A percentile compares a stretch with the other conserved stretches of the same genome.
These are phyloP conservation scores for Ceratobasidium sp. DNA, from an alignment of 1,284 basidiomycete species.

Conservation along the genomic window DNA sequence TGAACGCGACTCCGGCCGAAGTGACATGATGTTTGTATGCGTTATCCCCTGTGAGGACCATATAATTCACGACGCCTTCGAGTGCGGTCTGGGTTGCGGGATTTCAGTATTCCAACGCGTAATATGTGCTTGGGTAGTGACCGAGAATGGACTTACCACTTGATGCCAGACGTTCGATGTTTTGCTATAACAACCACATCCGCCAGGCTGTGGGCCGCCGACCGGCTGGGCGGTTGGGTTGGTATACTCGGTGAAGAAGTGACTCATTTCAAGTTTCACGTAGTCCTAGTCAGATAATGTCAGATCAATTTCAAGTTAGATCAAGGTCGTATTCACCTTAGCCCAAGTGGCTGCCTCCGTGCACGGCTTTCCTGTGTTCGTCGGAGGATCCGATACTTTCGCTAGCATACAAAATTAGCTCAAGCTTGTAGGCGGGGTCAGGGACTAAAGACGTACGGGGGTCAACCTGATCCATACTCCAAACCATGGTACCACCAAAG, in stretches of 20 bases:
- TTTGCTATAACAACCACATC: conserved; percentile 30
- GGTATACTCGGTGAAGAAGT: conserved; percentile 30
- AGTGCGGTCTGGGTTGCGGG: conserved; percentile 8
- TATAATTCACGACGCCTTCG: conserved; percentile 31
- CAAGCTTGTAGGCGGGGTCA: background rate
- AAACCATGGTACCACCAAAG: conserved; percentile 35
- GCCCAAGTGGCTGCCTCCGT: conserved; percentile 26
- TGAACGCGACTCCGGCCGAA: conserved; percentile 11
- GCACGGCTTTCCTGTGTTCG: conserved; percentile 25
- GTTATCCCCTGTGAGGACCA: conserved; percentile 23
- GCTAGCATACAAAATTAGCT: background rate
- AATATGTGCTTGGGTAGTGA: background rate
- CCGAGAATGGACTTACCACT: conserved; percentile 18
- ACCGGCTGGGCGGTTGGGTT: conserved; percentile 15
- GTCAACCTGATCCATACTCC: conserved; percentile 37
- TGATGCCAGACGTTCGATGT: conserved; percentile 26
- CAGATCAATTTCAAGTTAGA: background rate
- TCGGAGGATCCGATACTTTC: background rate
- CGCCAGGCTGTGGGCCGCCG: background rate
- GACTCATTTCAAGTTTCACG: conserved; percentile 12
- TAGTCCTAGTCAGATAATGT: conserved; percentile 11
- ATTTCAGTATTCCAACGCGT: no score
- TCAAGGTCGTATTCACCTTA: background rate
- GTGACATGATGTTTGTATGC: conserved; percentile 25
- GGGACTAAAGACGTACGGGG: conserved; percentile 3